Evolutionary conservation across 768 basidiomycete genomes (phyloP), one percentile per base, ranked within the genome.

Genomic region (Mycena rosella): DNA sequence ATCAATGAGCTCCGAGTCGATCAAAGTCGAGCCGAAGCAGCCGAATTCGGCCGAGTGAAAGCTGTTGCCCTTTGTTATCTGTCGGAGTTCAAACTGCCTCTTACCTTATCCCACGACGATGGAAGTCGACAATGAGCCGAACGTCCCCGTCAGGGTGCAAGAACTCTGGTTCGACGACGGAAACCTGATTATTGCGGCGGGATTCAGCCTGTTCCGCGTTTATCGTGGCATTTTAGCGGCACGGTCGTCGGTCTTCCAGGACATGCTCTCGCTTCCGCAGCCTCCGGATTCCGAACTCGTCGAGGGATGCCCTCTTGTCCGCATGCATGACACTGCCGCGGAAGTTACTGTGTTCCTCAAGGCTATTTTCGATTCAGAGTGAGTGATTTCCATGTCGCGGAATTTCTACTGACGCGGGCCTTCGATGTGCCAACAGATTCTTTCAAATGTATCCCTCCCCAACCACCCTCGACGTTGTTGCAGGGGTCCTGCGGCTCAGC

Each of bases 101-200:
- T 13, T 44, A n/a, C 9, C 42, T 44, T 13, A n/a, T n/a, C 20
- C 6, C 42, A 18, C 5, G 2, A 6, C n/a, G 5, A 44, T 62
- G 51, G 38, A 53, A 7, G 40, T 62, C 26, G 40, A 53, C 36
- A 36, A 27, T 15, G 40, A 24, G 14, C 38, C 60, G 3, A 3
- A 5, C 5, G 27, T 5, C 3, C 24, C 8, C 17, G 15, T 13
- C 22, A 52, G 60, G n/a, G 24, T 56, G 20, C 24, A 14, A 17
- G 61, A 61, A 20, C 58, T 63, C 15, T 72, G 72, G 72, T 73
- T 73, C 29, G 63, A 65, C 1, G 72, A 73, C 40, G 72, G 72
- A 1, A 72, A 66, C 40, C 60, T 73, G 18, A 68, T 73, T 15
- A 27, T 73, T 20, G 60, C 55, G 26, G 72, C 72, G 9, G 63